These are phyloP conservation scores for Fraxinus baroniana DNA, from an alignment of 305 asterid genomes.

Conservation along the genomic window DNA sequence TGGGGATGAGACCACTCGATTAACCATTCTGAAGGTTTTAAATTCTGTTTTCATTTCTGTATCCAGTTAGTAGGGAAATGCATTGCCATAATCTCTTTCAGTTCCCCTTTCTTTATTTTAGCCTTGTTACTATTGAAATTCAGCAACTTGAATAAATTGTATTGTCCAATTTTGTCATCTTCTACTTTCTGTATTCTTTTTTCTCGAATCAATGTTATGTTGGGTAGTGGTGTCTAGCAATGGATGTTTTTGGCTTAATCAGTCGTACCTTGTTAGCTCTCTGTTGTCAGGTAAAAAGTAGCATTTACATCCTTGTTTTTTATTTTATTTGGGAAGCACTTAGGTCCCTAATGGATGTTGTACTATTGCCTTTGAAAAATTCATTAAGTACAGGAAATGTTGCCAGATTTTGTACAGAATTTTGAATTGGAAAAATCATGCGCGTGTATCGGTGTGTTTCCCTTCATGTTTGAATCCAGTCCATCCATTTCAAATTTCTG, in stretches of 20 bases:
- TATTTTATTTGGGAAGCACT: neutral
- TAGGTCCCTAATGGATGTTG: neutral
- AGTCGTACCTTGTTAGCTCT: neutral
- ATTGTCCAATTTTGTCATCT: neutral
- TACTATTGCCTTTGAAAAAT: neutral
- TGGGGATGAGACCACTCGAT: constrained; percentile 53
- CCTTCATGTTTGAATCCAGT: no score
- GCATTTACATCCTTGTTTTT: neutral
- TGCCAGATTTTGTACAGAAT: no score
- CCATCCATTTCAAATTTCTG: no score
- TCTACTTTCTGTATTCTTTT: neutral
- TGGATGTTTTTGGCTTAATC: neutral
- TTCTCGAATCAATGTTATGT: neutral
- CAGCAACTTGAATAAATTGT: neutral
- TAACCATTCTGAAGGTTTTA: neutral
- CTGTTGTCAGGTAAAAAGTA: neutral
- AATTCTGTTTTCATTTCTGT: neutral
- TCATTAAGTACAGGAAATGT: no score
- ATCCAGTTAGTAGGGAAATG: neutral
- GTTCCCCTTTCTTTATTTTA: neutral
- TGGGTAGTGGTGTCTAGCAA: neutral
- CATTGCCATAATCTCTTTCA: neutral
- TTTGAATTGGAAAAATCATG: no score
- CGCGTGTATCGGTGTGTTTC: no score
- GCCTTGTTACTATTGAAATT: neutral